Evolutionary conservation across 1,284 basidiomycete species (phyloP), one percentile per base, ranked within the genome.

Genomic region (Cutaneotrichosporon sp.): DNA sequence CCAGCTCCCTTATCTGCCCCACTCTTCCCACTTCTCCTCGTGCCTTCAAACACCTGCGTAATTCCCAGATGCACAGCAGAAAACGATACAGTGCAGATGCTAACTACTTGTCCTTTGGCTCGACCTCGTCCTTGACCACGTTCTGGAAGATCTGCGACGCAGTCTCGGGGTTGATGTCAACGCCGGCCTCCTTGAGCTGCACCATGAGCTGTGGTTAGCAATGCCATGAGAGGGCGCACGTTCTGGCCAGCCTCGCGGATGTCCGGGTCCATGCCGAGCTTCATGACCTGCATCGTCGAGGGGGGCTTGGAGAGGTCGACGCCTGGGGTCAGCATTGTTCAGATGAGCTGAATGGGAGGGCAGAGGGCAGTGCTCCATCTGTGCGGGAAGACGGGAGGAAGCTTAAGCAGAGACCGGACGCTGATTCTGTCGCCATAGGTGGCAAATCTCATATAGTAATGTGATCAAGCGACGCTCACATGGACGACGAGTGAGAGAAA

Each of bases 211-310:
- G 63, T 0, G 10, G 46, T 58, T 38, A 62, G 64, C 21, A 8
- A 21, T 31, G 13, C 8, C 47, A 38, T 14, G 31, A 31, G 9
- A 8, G 6, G 21, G 11, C 76, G 60, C 62, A 78, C 76, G 55
- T 71, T 71, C 58, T 68, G 63, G 5, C 72, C 75, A 1, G 75
- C 76, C 56, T 69, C 70, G 59, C 73, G 67, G 60, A 78, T 64
- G 53, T 76, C 76, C 31, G 65, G 62, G 65, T 78, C 76, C 69
- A 75, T 70, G 34, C 71, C 73, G 63, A 78, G 69, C 69, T 76
- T 75, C 58, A 73, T 68, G 67, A 78, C 72, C 65, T 72, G 67
- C 65, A 71, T 73, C 42, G 72, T 67, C 30, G 68, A 69, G 7
- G 73, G 73, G 30, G 70, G 65, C 66, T 74, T 66, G 16, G 67